Conservation (phyloP, 352 stramenopile species). For the Phytophthora cryptogea region DNA sequence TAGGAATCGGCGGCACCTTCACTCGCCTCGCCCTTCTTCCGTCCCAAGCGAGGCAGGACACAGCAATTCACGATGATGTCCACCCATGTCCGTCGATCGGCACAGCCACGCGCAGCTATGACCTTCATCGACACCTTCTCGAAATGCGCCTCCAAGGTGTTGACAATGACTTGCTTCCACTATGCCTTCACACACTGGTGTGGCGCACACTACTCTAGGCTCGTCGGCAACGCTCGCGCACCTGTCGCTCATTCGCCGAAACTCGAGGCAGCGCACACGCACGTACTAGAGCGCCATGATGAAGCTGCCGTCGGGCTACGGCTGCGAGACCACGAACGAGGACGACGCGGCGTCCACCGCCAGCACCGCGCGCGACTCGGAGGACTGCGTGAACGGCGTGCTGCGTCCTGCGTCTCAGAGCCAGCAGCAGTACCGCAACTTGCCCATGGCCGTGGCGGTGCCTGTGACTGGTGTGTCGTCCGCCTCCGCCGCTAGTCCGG, state of each 20-base stretch:
- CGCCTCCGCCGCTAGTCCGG: conserved; percentile 28
- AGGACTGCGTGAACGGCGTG: conserved; percentile 27
- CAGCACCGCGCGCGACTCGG: conserved; percentile 12
- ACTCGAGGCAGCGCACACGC: conserved; percentile 5
- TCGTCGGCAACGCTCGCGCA: neutral
- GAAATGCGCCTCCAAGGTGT: neutral
- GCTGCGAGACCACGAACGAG: conserved; percentile 37
- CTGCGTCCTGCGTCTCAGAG: conserved; percentile 14
- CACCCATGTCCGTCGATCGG: conserved; percentile 17
- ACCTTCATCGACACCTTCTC: conserved; percentile 1
- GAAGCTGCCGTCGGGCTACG: conserved; percentile 40
- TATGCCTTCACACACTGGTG: neutral
- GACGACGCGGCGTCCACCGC: conserved; percentile 15
- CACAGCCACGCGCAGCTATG: neutral
- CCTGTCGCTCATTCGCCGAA: conserved; percentile 26
- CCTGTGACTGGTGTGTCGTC: conserved; percentile 27
- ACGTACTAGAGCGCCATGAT: conserved; percentile 32
- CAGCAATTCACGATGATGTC: conserved; percentile 1
- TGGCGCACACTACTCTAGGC: conserved; percentile 4
- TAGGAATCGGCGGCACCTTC: neutral
- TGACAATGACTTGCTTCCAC: conserved; percentile 4
- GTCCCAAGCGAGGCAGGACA: neutral
- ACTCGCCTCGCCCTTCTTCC: neutral
- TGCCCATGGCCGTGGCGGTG: conserved; percentile 65
- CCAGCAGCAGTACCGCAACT: conserved; percentile 56